Evolutionary conservation across 176 grass and related monocot genomes (phyloP).

Genomic region (Phragmites australis): DNA sequence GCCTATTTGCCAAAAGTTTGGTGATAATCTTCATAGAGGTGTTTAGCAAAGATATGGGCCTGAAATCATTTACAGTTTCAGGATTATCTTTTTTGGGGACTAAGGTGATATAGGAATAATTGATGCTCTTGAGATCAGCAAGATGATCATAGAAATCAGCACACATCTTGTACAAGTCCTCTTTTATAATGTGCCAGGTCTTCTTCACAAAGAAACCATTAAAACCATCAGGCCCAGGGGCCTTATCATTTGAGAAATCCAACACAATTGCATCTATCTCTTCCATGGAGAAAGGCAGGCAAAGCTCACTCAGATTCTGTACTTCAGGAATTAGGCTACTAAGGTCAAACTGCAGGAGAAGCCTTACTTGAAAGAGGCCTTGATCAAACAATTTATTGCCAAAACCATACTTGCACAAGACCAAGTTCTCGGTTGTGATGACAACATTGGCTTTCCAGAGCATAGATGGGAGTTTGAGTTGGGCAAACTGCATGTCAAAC

Average conservation of each 20-base stretch:
- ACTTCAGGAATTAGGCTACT: neutral
- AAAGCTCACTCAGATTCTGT: neutral
- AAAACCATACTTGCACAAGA: too few species aligned
- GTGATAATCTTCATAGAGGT: neutral
- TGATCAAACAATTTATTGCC: too few species aligned
- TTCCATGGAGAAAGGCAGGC: accelerated
- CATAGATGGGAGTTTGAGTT: too few species aligned
- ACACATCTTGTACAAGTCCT: neutral
- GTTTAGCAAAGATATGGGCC: neutral
- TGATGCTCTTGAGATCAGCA: neutral
- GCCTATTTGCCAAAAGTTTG: neutral
- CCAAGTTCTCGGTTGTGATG: too few species aligned
- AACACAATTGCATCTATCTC: neutral
- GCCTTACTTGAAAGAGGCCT: too few species aligned
- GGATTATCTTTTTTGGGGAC: neutral
- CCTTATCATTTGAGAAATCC: neutral
- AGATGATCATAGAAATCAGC: neutral
- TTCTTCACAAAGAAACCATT: neutral
- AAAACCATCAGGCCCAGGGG: neutral
- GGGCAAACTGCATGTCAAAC: too few species aligned
- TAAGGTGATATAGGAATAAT: neutral
- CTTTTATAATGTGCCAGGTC: neutral
- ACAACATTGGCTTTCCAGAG: too few species aligned
- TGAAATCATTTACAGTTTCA: neutral
- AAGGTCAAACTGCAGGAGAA: neutral